These are phyloP conservation scores for Tetracladium setigerum DNA, from an alignment of 495 filamentous ascomycete species.

Conservation along the genomic window DNA sequence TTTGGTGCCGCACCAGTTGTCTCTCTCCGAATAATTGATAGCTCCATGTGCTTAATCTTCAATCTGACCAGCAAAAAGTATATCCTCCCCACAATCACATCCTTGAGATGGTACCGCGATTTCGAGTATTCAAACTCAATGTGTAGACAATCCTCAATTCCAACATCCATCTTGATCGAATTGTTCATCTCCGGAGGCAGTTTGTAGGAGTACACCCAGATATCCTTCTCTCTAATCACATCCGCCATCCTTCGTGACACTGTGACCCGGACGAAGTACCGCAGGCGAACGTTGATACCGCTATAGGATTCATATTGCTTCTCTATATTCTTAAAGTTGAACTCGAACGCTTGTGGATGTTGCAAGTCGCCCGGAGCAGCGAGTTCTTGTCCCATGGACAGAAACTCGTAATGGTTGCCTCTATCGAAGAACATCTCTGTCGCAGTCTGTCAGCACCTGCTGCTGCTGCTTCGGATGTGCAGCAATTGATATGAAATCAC, in stretches of 20 bases:
- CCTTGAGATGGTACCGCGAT: slow-evolving; percentile 97
- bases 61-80: slow-evolving; percentile 96
- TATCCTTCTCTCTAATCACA: slow-evolving; percentile 97
- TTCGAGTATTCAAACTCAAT: slow-evolving; percentile 99
- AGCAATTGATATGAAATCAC: background rate
- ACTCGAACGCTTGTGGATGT: slow-evolving; percentile 96
- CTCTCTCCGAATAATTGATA: slow-evolving; percentile 94
- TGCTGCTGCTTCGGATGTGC: background rate
- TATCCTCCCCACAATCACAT: slow-evolving; percentile 98
- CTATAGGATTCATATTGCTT: slow-evolving; percentile 99
- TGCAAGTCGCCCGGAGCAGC: slow-evolving; percentile 95
- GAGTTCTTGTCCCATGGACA: slow-evolving; percentile 90
- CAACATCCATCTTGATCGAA: slow-evolving; percentile 99
- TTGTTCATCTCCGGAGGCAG: slow-evolving; percentile 97
- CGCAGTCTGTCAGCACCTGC: background rate
- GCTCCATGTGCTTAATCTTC: slow-evolving; percentile 99
- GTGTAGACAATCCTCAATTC: slow-evolving; percentile 98
- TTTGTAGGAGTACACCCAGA: slow-evolving; percentile 99
- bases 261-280: slow-evolving; percentile 96
- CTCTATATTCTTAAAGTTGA: slow-evolving; percentile 99
- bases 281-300: slow-evolving; percentile 97
- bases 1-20: slow-evolving; percentile 98
- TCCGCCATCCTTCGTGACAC: slow-evolving; percentile 96
- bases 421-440: slow-evolving; percentile 99
- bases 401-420: slow-evolving; percentile 98